A percentile compares a stretch with the other conserved stretches of the same genome.
Conservation (phyloP, 2,329 filamentous ascomycete genomes). For the Sarocladium oryzae region DNA sequence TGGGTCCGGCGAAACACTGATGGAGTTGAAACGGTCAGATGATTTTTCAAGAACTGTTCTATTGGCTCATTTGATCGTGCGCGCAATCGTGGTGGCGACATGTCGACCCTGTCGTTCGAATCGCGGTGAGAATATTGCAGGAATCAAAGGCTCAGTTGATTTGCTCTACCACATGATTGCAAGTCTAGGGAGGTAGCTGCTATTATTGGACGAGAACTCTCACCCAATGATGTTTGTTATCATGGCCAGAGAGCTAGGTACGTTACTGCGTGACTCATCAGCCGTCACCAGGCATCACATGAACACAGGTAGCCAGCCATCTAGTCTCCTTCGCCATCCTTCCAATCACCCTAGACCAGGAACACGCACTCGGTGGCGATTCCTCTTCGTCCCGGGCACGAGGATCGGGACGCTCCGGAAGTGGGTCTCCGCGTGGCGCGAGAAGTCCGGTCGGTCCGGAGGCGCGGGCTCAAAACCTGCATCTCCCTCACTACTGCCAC, state of each 20-base stretch:
- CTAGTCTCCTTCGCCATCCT: not conserved
- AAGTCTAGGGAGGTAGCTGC: no score
- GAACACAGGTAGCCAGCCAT: not conserved
- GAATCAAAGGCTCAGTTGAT: no score
- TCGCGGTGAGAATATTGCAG: no score
- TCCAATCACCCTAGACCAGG: not conserved
- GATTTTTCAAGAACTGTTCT: no score
- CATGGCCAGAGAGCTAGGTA: no score
- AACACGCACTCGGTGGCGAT: not conserved
- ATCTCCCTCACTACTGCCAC: not conserved
- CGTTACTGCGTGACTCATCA: not conserved
- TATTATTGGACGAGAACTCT: no score
- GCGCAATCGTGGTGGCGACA: not conserved
- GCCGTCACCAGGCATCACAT: not conserved
- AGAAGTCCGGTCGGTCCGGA: not conserved
- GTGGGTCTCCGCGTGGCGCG: not conserved
- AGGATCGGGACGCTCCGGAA: conserved; percentile 8
- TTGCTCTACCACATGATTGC: no score
- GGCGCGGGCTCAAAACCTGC: not conserved
- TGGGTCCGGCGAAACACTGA: no score
- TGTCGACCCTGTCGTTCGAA: not conserved
- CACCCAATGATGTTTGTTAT: no score
- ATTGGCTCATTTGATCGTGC: no score
- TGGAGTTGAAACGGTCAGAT: not conserved
- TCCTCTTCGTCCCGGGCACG: not conserved